phyloP scores from a whole-genome alignment of 2,329 filamentous ascomycete genomes.

The Fusarium agapanthi region DNA sequence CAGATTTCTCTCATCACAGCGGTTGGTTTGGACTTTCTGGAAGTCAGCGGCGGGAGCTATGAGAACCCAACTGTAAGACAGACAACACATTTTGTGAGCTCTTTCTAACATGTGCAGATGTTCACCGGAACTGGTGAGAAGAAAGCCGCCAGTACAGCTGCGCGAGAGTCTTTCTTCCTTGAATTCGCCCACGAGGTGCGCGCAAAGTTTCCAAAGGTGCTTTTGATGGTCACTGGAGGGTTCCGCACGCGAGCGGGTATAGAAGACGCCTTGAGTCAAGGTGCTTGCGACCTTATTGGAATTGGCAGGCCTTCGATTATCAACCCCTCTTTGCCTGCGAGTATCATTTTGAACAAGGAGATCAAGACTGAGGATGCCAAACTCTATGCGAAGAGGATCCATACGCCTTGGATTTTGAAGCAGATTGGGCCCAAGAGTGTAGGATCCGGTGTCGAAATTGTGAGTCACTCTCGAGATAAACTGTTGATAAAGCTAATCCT shows the following conservation, averaged over 20 bases:
- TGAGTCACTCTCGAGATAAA: neutral
- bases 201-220: conserved; percentile 52
- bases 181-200: conserved; percentile 68
- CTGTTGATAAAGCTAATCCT: neutral
- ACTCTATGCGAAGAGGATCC: conserved; percentile 5
- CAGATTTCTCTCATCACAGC: conserved; percentile 62
- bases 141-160: conserved; percentile 51
- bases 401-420: conserved; percentile 30
- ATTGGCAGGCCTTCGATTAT: conserved; percentile 51
- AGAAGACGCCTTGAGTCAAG: conserved; percentile 50
- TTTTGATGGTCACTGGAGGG: conserved; percentile 69
- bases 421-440: conserved; percentile 21
- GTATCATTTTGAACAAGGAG: conserved; percentile 27
- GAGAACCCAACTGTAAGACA: conserved; percentile 58
- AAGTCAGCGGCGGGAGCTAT: conserved; percentile 71
- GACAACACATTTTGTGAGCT: neutral
- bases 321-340: conserved; percentile 50
- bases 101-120: conserved; percentile 43
- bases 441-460: conserved; percentile 31
- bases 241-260: conserved; percentile 61
- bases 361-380: conserved; percentile 22
- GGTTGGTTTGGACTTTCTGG: conserved; percentile 70
- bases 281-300: conserved; percentile 54
- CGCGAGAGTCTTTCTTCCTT: conserved; percentile 74
- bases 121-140: conserved; percentile 35